Conservation (phyloP, 495 filamentous ascomycete species). For the Oleoguttula mirabilis region DNA sequence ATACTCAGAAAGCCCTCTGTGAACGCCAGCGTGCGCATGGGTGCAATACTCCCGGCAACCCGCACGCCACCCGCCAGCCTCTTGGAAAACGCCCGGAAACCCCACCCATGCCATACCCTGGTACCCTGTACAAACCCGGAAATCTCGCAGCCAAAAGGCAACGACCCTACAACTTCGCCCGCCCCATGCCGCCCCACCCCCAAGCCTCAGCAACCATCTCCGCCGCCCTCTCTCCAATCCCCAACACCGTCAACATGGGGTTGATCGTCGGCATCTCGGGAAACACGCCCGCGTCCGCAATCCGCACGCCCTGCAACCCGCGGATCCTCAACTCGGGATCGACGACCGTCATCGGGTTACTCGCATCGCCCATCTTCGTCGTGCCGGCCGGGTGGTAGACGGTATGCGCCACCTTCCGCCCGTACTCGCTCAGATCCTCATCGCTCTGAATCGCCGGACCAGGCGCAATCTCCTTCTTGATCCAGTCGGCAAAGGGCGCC, state of each 20-base stretch:
- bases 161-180: slow-evolving; percentile 20
- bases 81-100: too few relatives aligned
- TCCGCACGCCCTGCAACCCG: slow-evolving; percentile 46
- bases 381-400: slow-evolving; percentile 81
- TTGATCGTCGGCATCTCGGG: slow-evolving; percentile 56
- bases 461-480: slow-evolving; percentile 67
- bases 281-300: slow-evolving; percentile 58
- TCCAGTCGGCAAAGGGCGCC: slow-evolving; percentile 64
- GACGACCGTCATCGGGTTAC: slow-evolving; percentile 55
- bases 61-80: too few relatives aligned
- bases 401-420: slow-evolving; percentile 61
- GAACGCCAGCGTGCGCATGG: too few relatives aligned
- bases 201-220: slow-evolving; percentile 52
- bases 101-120: too few relatives aligned
- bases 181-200: slow-evolving; percentile 40
- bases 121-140: too few relatives aligned
- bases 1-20: too few relatives aligned
- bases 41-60: too few relatives aligned
- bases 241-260: slow-evolving; percentile 56
- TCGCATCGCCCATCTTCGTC: slow-evolving; percentile 70
- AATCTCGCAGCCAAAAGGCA: too few relatives aligned
- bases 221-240: slow-evolving; percentile 51
- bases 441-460: slow-evolving; percentile 56
- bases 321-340: slow-evolving; percentile 44
- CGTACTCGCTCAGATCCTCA: slow-evolving; percentile 62